Percentiles rank a stretch among this genome's conserved stretches.
These are phyloP conservation scores for Dendryphion nanum DNA, from an alignment of 2,329 filamentous ascomycete genomes.

Conservation along the genomic window DNA sequence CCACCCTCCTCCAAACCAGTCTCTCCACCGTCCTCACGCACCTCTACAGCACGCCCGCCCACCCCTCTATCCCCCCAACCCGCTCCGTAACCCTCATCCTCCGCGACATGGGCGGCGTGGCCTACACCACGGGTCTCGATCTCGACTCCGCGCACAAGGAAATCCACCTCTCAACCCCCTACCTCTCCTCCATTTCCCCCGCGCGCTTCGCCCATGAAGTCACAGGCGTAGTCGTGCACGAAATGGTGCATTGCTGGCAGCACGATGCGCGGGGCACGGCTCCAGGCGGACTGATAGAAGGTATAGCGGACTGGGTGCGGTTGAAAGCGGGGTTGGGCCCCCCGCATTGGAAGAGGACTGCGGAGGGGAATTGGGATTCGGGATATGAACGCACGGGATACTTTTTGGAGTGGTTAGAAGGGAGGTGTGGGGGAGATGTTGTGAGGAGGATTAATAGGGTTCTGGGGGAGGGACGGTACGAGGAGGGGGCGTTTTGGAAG, in stretches of 20 bases:
- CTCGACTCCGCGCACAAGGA: constrained; percentile 87
- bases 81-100: constrained; percentile 84
- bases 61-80: constrained; percentile 56
- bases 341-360: constrained; percentile 73
- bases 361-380: constrained; percentile 70
- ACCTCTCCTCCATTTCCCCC: constrained; percentile 55
- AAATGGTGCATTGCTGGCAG: constrained; percentile 94
- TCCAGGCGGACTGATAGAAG: constrained; percentile 77
- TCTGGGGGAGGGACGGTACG: constrained; percentile 62
- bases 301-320: constrained; percentile 90
- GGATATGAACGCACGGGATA: constrained; percentile 91
- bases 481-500: constrained; percentile 66
- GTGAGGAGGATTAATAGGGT: constrained; percentile 63
- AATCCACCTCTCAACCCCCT: constrained; percentile 80
- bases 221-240: constrained; percentile 80
- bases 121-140: constrained; percentile 80
- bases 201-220: constrained; percentile 59
- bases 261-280: constrained; percentile 62
- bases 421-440: constrained; percentile 52
- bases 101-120: constrained; percentile 76
- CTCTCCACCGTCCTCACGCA: constrained; percentile 67
- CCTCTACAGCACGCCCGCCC: constrained; percentile 58
- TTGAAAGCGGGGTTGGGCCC: constrained; percentile 70
- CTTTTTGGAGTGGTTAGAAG: constrained; percentile 84
- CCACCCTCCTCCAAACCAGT: constrained; percentile 60